Conservation (phyloP, 768 basidiomycete genomes). For the Pisolithus marmoratus region DNA sequence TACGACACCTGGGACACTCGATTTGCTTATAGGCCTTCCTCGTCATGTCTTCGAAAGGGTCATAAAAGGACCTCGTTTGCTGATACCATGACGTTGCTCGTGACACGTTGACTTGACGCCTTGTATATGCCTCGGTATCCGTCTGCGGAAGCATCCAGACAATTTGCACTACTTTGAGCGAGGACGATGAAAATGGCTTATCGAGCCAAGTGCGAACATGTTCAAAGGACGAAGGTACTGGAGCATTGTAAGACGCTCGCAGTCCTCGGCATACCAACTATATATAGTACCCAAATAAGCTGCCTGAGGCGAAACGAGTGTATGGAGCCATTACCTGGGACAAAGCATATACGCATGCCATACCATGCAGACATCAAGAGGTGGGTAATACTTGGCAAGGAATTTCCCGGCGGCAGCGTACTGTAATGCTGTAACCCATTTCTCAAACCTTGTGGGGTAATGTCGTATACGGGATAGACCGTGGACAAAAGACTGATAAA, state of each 20-base stretch:
- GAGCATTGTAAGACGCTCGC: constrained; percentile 23
- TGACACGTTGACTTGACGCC: constrained; percentile 10
- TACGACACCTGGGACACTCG: constrained; percentile 32
- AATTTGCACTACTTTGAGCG: neutral
- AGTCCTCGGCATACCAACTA: constrained; percentile 30
- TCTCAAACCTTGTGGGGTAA: constrained; percentile 26
- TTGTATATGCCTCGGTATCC: constrained; percentile 15
- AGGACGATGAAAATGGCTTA: constrained; percentile 6
- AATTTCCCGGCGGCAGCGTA: constrained; percentile 22
- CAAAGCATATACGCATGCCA: constrained; percentile 39
- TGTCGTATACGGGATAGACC: neutral
- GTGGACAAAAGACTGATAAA: neutral
- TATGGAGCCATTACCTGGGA: constrained; percentile 23
- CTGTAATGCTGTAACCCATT: constrained; percentile 25
- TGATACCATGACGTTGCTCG: constrained; percentile 17
- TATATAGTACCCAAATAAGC: constrained; percentile 1
- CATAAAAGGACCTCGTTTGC: constrained; percentile 24
- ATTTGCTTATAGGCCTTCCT: constrained; percentile 21
- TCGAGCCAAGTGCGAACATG: constrained; percentile 24
- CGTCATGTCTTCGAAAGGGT: constrained; percentile 32
- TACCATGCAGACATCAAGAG: constrained; percentile 38
- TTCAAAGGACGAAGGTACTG: constrained; percentile 23
- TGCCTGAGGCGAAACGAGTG: neutral
- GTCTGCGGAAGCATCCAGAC: constrained; percentile 12
- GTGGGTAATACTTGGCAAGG: constrained; percentile 24